Evolutionary conservation across 352 stramenopile genomes (phyloP), one percentile per base, ranked within the genome.

Genomic region (Globisporangium viniferum): DNA sequence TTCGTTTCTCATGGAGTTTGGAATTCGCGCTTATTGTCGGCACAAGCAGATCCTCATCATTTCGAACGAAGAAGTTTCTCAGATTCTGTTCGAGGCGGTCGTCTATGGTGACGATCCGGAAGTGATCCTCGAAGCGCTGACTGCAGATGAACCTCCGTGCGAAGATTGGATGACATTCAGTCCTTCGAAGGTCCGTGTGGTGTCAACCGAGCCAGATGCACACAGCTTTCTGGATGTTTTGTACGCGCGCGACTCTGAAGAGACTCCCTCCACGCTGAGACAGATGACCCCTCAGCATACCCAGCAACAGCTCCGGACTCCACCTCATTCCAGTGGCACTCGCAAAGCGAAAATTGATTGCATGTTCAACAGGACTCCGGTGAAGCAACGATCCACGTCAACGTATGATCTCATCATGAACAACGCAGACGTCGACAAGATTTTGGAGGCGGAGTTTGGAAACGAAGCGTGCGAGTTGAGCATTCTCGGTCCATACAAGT

Each of bases 141-240:
- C 78, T 18, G 73, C 72, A 24, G 70, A 79, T 24, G 73, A 83
- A 10, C 68, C 70, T 22, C 66, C 76, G 18, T 68, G 64, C 31
- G 77, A 85, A 39, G 77, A 85, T 9, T 88, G 79, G 79, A 73
- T 88, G 63, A 64, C 73, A 29, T 73, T 73, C 33, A 70, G 77
- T 22, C 62, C 73, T 10, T 59, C 62, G 1, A 66, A 67, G 41
- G 36, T 62, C 2, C 66, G 54, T 8, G 29, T 59, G 36, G 18
- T 18, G 49, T 51, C 48, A 8, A 54, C 56, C 33, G 29, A 59
- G 8, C 29, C 58, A 31, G 53, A 66, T 56, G 55, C 48, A 1
- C 62, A 59, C 22, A 44, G 31, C 10, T 64, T 70, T 3, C 24
- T 74, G n/a, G 73, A 74, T 49, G 66, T 69, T 10, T 54, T 78